Evolutionary conservation across 2,329 filamentous ascomycete species (phyloP).

Genomic region (Sclerotinia subarctica): DNA sequence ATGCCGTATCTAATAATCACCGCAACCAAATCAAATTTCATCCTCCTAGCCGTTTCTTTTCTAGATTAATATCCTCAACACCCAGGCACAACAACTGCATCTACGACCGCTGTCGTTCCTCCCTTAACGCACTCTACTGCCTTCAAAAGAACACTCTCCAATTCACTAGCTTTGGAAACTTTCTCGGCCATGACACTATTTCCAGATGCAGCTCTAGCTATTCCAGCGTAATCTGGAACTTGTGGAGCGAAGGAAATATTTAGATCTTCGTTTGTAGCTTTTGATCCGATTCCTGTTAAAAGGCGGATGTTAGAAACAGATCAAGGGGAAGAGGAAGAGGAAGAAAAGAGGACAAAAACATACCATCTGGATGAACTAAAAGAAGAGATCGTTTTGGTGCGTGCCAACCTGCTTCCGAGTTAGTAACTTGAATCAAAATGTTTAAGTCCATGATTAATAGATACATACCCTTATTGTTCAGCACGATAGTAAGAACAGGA

Average conservation of each 20-base stretch:
- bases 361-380: slow-evolving; percentile 58
- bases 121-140: slow-evolving; percentile 57
- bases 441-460: not conserved
- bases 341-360: not conserved
- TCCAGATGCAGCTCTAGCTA: slow-evolving; percentile 63
- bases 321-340: too few species aligned
- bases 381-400: slow-evolving; percentile 59
- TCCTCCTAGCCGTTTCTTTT: not conserved
- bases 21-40: not conserved
- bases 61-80: slow-evolving; percentile 24
- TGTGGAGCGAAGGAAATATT: slow-evolving; percentile 65
- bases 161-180: slow-evolving; percentile 54
- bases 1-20: not conserved
- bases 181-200: slow-evolving; percentile 59
- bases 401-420: slow-evolving; percentile 53
- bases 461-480: slow-evolving; percentile 59
- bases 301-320: not conserved
- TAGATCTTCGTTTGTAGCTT: slow-evolving; percentile 59
- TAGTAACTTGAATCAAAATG: not conserved
- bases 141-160: slow-evolving; percentile 52
- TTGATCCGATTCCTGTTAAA: slow-evolving; percentile 51
- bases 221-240: slow-evolving; percentile 61
- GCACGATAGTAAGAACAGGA: slow-evolving; percentile 61
- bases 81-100: slow-evolving; percentile 40
- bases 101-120: slow-evolving; percentile 59